Percentiles rank a stretch among this genome's conserved stretches.
phyloP scores from a whole-genome alignment of 1,284 basidiomycete species.

The Apiotrichum porosum region DNA sequence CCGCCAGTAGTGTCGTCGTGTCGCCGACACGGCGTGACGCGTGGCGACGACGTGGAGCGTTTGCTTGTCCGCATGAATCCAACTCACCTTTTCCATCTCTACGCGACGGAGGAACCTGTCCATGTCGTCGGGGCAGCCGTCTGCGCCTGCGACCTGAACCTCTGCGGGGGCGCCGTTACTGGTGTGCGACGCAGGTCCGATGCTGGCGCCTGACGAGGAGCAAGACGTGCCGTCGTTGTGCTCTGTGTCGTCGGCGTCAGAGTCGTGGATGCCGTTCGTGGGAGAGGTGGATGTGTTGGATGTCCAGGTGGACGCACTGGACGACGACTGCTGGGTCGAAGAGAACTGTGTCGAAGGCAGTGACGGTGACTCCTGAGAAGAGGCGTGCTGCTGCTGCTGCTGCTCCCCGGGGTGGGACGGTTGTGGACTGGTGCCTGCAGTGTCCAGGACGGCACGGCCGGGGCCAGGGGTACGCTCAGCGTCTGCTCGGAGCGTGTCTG shows the following conservation, averaged over 20 bases:
- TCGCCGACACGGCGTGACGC: no score
- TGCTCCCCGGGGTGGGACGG: no score
- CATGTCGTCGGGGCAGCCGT: constrained; percentile 27
- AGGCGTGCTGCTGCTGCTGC: no score
- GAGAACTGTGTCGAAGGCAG: neutral
- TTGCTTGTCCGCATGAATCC: no score
- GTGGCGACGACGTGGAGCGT: no score
- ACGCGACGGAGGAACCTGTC: constrained; percentile 39
- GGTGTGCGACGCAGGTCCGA: constrained; percentile 1
- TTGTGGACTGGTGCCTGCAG: no score
- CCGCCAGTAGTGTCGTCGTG: no score
- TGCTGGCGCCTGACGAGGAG: constrained; percentile 4
- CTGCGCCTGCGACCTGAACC: constrained; percentile 7
- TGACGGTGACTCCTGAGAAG: neutral
- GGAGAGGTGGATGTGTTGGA: neutral
- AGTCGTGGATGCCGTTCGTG: neutral
- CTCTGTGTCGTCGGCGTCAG: neutral
- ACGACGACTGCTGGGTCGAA: neutral
- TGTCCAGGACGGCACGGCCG: neutral
- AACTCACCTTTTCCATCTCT: constrained; percentile 45
- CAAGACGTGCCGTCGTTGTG: constrained; percentile 7
- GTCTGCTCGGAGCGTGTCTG: neutral
- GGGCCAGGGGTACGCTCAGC: neutral
- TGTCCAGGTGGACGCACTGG: neutral
- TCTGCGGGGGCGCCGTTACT: constrained; percentile 5